phyloP scores from a whole-genome alignment of 2,329 filamentous ascomycete genomes.

The Monosporascus sp. region DNA sequence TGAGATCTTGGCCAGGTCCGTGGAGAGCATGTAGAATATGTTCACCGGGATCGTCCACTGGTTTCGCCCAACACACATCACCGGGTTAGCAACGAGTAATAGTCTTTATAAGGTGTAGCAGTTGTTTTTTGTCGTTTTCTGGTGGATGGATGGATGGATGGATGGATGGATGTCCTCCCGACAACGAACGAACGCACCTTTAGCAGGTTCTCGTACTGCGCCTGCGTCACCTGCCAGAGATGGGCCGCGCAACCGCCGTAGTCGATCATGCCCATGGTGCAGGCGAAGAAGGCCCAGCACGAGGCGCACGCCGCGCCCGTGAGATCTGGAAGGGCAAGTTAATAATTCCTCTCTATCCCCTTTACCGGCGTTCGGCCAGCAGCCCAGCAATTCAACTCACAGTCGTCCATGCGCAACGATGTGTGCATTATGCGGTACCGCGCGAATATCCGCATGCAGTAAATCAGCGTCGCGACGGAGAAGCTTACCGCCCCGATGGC shows the following conservation, averaged over 20 bases:
- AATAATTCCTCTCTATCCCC: neutral
- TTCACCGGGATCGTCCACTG: neutral
- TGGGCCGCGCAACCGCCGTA: neutral
- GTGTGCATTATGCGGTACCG: neutral
- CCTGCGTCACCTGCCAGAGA: neutral
- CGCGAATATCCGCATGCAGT: neutral
- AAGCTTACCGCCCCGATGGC: neutral
- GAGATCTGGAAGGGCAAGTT: neutral
- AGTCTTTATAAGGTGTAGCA: too few species aligned
- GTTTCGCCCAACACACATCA: neutral
- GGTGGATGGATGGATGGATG: too few species aligned
- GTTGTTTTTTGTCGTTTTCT: too few species aligned
- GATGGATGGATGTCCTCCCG: too few species aligned
- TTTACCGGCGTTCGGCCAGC: too few species aligned
- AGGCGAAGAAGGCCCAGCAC: neutral
- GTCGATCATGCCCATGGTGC: neutral
- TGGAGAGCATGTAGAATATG: neutral
- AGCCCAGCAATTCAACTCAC: neutral
- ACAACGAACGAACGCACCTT: neutral
- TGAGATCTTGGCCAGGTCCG: slow-evolving; percentile 4
- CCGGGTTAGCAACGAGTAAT: neutral
- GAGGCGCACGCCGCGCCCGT: neutral
- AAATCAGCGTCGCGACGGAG: neutral
- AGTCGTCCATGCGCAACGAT: neutral
- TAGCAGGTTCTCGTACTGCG: neutral